A percentile compares a stretch with the other conserved stretches of the same genome.
Conservation (phyloP, 1,284 basidiomycete genomes). For the Trichosporon faecale region DNA sequence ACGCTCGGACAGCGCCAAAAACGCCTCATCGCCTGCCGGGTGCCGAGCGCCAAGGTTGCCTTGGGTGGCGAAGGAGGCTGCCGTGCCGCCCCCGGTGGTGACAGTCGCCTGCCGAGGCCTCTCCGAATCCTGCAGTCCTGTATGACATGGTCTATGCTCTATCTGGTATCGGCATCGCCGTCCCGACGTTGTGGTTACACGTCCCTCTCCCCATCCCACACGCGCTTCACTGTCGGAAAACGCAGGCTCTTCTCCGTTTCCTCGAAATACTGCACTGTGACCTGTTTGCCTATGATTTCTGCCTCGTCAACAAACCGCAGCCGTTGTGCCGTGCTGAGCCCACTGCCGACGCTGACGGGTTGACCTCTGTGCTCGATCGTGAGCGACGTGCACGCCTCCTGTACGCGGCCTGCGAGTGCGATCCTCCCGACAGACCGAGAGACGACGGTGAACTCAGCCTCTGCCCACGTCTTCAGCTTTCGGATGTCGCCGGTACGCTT, state of each 20-base stretch:
- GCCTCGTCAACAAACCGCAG: constrained; percentile 32
- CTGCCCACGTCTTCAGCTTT: constrained; percentile 51
- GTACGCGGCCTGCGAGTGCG: constrained; percentile 35
- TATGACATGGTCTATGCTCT: too few relatives aligned
- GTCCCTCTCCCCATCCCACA: constrained; percentile 44
- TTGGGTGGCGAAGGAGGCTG: too few relatives aligned
- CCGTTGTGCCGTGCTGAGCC: constrained; percentile 44
- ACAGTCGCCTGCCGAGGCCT: too few relatives aligned
- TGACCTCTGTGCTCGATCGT: constrained; percentile 45
- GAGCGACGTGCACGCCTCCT: constrained; percentile 38
- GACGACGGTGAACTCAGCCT: constrained; percentile 45
- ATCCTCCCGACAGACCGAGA: constrained; percentile 32
- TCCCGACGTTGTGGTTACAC: constrained; percentile 17
- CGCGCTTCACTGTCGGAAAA: constrained; percentile 47
- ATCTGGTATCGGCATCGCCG: too few relatives aligned
- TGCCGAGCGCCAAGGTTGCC: not conserved
- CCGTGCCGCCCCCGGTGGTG: too few relatives aligned
- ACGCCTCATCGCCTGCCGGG: not conserved
- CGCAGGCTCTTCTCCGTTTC: constrained; percentile 44
- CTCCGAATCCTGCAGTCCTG: too few relatives aligned
- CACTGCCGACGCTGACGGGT: constrained; percentile 44
- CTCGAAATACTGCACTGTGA: constrained; percentile 50
- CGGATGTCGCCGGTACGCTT: constrained; percentile 41
- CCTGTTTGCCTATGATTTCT: constrained; percentile 37
- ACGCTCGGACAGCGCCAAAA: too few relatives aligned